Conservation (phyloP, 2,329 filamentous ascomycete species). For the Scedosporium apiospermum region DNA sequence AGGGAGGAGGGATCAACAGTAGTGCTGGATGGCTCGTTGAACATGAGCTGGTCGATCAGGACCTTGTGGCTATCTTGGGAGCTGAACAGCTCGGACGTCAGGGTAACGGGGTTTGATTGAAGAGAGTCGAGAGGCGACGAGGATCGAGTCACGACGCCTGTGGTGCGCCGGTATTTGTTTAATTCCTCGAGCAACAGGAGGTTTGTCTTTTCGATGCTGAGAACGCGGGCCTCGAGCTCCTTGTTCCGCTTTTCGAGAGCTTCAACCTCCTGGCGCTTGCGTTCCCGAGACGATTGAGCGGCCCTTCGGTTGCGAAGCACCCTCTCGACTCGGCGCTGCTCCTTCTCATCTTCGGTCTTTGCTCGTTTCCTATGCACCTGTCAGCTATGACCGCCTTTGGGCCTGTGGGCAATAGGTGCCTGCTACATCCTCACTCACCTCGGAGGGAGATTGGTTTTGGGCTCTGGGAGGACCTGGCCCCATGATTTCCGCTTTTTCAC, state of each 20-base stretch:
- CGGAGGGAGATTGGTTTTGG: slow-evolving; percentile 91
- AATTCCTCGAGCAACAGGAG: slow-evolving; percentile 39
- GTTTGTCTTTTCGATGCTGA: slow-evolving; percentile 48
- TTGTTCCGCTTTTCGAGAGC: slow-evolving; percentile 68
- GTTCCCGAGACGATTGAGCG: slow-evolving; percentile 91
- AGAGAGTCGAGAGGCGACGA: slow-evolving; percentile 32
- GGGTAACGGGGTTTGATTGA: slow-evolving; percentile 38
- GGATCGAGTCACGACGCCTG: slow-evolving; percentile 29
- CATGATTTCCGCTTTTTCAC: slow-evolving; percentile 96
- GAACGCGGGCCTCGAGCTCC: slow-evolving; percentile 55
- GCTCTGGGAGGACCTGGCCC: slow-evolving; percentile 93
- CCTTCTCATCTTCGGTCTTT: slow-evolving; percentile 98
- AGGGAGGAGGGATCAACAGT: slow-evolving; percentile 55
- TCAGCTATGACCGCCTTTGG: slow-evolving; percentile 13
- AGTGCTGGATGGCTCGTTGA: slow-evolving; percentile 21
- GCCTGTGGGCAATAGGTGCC: neutral
- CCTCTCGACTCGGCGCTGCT: slow-evolving; percentile 92
- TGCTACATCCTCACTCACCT: slow-evolving; percentile 44
- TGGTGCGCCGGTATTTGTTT: slow-evolving; percentile 34
- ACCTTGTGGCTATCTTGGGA: slow-evolving; percentile 30
- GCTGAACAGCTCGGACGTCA: slow-evolving; percentile 50
- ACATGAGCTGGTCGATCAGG: slow-evolving; percentile 18
- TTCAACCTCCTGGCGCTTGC: slow-evolving; percentile 83
- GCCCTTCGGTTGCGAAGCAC: slow-evolving; percentile 94
- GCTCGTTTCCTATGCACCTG: slow-evolving; percentile 59